Evolutionary conservation across 1,139 yeast species (phyloP), one percentile per base, ranked within the genome.

Genomic region (Nadsonia starkeyi-henricii): DNA sequence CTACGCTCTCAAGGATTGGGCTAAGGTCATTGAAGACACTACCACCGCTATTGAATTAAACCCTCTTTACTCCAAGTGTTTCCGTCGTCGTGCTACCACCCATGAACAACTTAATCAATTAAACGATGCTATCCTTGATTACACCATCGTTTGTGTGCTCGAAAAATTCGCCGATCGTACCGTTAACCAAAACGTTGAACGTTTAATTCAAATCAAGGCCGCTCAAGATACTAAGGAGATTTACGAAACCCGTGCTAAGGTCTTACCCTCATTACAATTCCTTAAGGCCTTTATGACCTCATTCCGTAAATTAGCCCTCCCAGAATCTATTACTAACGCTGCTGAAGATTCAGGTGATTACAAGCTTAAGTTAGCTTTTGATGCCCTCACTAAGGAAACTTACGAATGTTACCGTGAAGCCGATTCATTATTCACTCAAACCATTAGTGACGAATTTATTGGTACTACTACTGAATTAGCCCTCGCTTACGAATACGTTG

Each of bases 71-170:
- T 73, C 85, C 57, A 88, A 88, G 70, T 89, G 95, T 67, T 70
- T 82, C 51, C 68, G 81, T 51, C 76, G 85, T 62, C 72, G 70
- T 20, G 69, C 63, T 30, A 44, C 49, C 33, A 43, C 95, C 53
- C 82, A 83, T 63, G 98, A 93, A 69, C 76, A 77, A 56, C 66
- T 85, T 56, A 95, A 80, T 58, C 72, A 75, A 55, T 86, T 77
- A 66, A 76, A 79, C 49, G 95, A 89, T 52, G 91, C 98, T 48
- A 80, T 88, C 78, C 80, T 82, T 65, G 98, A 93, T 67, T 77
- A 85, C 65, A 89, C 97, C 50, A 89, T 95, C 2, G 65, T 68
- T 20, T 62, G 69, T 52, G 65, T 70, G 37, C 57, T 69, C 52
- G 62, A 64, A 52, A 62, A 63, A 50, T 83, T 85, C 68, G 78